These are phyloP conservation scores for Cairneyella variabilis DNA, from an alignment of 495 filamentous ascomycete genomes.

Conservation along the genomic window DNA sequence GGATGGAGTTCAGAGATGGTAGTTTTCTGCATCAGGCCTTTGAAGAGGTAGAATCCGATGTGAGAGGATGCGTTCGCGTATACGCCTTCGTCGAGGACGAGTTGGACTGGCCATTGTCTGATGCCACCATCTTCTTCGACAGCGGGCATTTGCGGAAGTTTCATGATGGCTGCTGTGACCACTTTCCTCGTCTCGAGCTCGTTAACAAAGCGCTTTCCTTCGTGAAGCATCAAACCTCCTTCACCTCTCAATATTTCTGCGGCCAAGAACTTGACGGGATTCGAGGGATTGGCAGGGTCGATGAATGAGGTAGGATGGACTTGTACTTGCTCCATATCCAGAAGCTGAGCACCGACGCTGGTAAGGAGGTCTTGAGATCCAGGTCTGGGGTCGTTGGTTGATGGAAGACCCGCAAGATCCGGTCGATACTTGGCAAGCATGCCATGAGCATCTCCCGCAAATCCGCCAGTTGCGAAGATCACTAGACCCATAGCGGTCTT, in stretches of 20 bases:
- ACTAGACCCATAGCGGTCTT: constrained; percentile 44
- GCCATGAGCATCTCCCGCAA: constrained; percentile 53
- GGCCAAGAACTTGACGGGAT: constrained; percentile 53
- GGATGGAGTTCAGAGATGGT: constrained; percentile 45
- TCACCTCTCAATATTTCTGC: constrained; percentile 57
- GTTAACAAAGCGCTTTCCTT: constrained; percentile 50
- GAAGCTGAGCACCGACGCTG: constrained; percentile 41
- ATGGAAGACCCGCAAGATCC: constrained; percentile 51
- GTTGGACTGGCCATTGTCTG: constrained; percentile 49
- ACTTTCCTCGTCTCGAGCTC: constrained; percentile 52
- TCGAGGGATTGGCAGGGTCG: constrained; percentile 47
- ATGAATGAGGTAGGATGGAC: constrained; percentile 70
- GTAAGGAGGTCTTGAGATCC: constrained; percentile 46
- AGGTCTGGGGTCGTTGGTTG: constrained; percentile 53
- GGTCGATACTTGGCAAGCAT: constrained; percentile 50
- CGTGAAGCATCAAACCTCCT: constrained; percentile 47
- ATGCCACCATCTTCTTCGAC: constrained; percentile 11
- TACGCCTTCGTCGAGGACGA: constrained; percentile 55
- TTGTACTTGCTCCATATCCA: constrained; percentile 58
- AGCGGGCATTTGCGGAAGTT: constrained; percentile 21
- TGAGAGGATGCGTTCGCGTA: constrained; percentile 46
- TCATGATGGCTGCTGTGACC: constrained; percentile 45
- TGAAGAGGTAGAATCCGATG: constrained; percentile 55
- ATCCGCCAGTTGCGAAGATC: constrained; percentile 54
- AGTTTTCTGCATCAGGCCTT: constrained; percentile 49